A percentile compares a stretch with the other conserved stretches of the same genome.
phyloP scores from a whole-genome alignment of 2,329 filamentous ascomycete genomes.

The Aspergillus clavatus region DNA sequence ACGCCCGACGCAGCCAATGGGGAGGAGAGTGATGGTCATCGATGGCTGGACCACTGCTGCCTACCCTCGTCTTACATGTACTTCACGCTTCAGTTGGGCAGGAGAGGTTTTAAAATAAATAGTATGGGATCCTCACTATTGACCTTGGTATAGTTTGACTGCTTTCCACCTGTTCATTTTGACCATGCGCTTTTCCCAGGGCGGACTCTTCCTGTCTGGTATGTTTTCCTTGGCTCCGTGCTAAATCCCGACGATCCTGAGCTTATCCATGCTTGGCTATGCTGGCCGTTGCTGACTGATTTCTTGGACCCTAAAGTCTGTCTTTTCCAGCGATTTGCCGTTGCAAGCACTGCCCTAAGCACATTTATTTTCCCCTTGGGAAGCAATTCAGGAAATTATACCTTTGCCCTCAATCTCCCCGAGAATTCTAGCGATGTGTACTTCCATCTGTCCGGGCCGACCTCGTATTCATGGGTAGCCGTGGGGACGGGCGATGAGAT shows the following conservation, averaged over 20 bases:
- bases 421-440: constrained; percentile 20
- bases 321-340: neutral
- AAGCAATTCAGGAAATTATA: constrained; percentile 11
- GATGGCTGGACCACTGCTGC: neutral
- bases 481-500: constrained; percentile 18
- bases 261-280: neutral
- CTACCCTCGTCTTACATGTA: neutral
- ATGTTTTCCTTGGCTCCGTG: neutral
- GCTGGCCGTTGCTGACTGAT: neutral
- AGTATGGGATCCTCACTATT: neutral
- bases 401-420: constrained; percentile 22
- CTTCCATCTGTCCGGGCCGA: constrained; percentile 22
- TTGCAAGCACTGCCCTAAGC: constrained; percentile 40
- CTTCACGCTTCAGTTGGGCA: neutral
- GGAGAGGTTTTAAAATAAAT: neutral
- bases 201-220: neutral
- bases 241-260: neutral
- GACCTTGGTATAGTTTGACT: neutral
- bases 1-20: neutral
- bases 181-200: neutral
- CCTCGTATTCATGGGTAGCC: constrained; percentile 20
- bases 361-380: constrained; percentile 15
- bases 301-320: neutral
- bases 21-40: neutral
- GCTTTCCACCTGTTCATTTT: neutral